Evolutionary conservation across 805 yeast species (phyloP).

Genomic region (Candida sphagnicola): DNA sequence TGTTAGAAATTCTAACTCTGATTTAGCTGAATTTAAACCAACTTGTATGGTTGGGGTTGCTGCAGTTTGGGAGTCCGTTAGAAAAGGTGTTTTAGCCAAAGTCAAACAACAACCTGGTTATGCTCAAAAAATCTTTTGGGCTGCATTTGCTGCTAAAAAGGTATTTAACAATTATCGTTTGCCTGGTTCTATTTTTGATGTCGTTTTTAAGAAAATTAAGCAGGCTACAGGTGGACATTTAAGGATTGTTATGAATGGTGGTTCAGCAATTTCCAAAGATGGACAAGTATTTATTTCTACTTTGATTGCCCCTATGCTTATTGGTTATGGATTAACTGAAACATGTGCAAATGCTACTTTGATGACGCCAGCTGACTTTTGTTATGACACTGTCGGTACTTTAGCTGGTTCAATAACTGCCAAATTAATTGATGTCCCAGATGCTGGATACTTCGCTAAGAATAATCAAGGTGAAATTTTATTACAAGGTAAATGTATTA

Average conservation of each 20-base stretch:
- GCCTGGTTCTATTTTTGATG: slow-evolving; percentile 76
- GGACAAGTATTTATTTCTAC: slow-evolving; percentile 80
- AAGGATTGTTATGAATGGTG: slow-evolving; percentile 77
- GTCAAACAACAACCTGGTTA: slow-evolving; percentile 60
- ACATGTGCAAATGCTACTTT: slow-evolving; percentile 87
- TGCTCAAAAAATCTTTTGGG: slow-evolving; percentile 84
- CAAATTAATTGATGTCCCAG: slow-evolving; percentile 86
- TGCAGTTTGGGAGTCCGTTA: slow-evolving; percentile 95
- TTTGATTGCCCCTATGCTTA: slow-evolving; percentile 77
- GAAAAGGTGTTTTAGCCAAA: slow-evolving; percentile 85
- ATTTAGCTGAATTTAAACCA: slow-evolving; percentile 81
- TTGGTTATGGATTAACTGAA: slow-evolving; percentile 97
- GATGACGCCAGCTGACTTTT: slow-evolving; percentile 60
- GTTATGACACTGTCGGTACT: slow-evolving; percentile 77
- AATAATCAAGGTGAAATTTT: slow-evolving; percentile 91
- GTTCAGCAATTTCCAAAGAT: slow-evolving; percentile 78
- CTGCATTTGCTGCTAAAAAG: slow-evolving; percentile 72
- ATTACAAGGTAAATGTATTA: slow-evolving; percentile 70
- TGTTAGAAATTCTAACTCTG: slow-evolving; percentile 82
- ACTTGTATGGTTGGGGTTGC: slow-evolving; percentile 98
- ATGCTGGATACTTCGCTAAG: slow-evolving; percentile 86
- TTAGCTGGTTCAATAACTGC: slow-evolving; percentile 79
- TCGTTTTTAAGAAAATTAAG: slow-evolving; percentile 83
- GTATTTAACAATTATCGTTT: slow-evolving; percentile 59
- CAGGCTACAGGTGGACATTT: slow-evolving; percentile 94